Evolutionary conservation across 257 asterid genomes (phyloP).

Genomic region (Cruciata laevipes): DNA sequence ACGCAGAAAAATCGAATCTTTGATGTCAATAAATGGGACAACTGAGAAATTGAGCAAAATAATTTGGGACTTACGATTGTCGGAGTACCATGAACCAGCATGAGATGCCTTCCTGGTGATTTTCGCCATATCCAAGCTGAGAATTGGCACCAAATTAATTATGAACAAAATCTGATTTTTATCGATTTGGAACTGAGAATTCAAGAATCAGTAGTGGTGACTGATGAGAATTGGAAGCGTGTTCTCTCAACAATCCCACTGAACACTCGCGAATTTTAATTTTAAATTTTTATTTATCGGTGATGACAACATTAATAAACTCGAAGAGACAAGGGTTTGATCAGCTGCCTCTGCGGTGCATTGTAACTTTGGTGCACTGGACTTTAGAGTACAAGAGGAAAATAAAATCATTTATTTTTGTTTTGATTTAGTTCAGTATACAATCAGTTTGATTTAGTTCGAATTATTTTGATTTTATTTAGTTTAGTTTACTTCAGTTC

Average conservation of each 20-base stretch:
- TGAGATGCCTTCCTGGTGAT: conserved; percentile 82
- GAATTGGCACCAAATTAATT: background rate
- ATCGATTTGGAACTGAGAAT: background rate
- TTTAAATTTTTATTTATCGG: background rate
- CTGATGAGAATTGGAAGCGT: conserved; percentile 7
- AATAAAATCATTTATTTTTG: too few species aligned
- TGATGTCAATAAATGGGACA: background rate
- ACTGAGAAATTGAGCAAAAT: background rate
- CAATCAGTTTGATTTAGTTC: too few species aligned
- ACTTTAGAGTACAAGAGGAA: background rate
- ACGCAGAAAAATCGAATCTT: background rate
- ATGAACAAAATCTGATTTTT: background rate
- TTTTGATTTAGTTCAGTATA: too few species aligned
- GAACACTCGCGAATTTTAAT: background rate
- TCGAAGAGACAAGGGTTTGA: background rate
- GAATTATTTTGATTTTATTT: background rate
- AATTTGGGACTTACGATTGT: conserved; percentile 55
- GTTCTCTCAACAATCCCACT: conserved; percentile 1
- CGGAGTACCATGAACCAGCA: conserved; percentile 99
- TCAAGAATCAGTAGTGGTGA: background rate
- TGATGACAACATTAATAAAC: background rate
- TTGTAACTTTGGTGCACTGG: background rate
- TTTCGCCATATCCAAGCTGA: conserved; percentile 44
- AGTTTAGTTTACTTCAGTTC: background rate
- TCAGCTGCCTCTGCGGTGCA: background rate